Evolutionary conservation across 345 rosid species (phyloP).

Genomic region (Populus ilicifolia): DNA sequence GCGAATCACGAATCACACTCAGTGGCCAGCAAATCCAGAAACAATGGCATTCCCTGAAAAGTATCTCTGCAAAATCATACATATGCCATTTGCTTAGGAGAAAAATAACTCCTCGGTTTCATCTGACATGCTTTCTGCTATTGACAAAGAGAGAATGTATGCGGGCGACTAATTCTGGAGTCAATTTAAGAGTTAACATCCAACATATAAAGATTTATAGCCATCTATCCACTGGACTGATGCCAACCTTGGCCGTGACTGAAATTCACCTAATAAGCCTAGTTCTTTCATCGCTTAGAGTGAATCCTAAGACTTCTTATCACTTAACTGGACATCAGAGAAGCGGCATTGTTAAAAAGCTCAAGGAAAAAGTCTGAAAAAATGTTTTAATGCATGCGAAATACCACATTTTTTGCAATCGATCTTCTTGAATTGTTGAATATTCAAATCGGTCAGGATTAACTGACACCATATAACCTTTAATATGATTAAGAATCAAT

Average conservation of each 20-base stretch:
- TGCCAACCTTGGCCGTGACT: not conserved
- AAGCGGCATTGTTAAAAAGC: not conserved
- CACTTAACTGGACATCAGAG: not conserved
- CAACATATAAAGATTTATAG: not conserved
- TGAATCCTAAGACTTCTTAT: not conserved
- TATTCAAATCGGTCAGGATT: not conserved
- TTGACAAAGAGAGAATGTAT: not conserved
- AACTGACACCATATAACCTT: not conserved
- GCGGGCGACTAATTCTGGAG: not conserved
- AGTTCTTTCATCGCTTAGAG: not conserved
- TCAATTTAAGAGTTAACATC: not conserved
- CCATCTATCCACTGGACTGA: not conserved
- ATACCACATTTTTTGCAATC: not conserved
- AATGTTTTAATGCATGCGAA: not conserved
- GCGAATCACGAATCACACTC: not conserved
- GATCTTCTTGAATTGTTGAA: not conserved
- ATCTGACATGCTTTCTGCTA: not conserved
- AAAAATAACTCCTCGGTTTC: not conserved
- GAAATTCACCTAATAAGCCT: not conserved
- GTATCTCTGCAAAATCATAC: not conserved
- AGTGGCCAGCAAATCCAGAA: not conserved
- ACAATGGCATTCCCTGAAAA: not conserved
- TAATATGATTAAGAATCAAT: conserved; percentile 3
- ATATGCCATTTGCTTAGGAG: not conserved
- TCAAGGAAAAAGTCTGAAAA: not conserved